Percentiles rank a stretch among this genome's conserved stretches.
Evolutionary conservation across 805 yeast species (phyloP).

Genomic region (Myxozyma vanderwaltii): DNA sequence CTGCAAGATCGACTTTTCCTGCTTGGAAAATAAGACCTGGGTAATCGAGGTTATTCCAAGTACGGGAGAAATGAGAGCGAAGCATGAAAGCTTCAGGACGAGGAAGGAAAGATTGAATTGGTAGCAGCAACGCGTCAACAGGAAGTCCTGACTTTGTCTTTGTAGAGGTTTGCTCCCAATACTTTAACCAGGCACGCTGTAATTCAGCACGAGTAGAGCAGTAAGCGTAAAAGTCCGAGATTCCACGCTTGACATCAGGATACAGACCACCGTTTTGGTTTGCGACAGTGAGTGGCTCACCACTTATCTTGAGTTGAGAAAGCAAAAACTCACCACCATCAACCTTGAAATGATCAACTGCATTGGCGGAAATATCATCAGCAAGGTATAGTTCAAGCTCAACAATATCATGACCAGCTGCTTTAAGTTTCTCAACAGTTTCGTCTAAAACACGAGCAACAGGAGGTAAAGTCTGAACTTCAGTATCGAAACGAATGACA

Average conservation of each 20-base stretch:
- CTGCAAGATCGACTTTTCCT: constrained; percentile 24
- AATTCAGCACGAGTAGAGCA: constrained; percentile 31
- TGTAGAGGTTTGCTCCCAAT: constrained; percentile 27
- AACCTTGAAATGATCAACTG: constrained; percentile 30
- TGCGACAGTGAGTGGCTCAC: constrained; percentile 32
- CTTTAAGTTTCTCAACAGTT: constrained; percentile 56
- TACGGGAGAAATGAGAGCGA: constrained; percentile 32
- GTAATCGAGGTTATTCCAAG: constrained; percentile 30
- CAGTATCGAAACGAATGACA: constrained; percentile 43
- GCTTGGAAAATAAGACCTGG: constrained; percentile 32
- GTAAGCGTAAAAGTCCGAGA: constrained; percentile 29
- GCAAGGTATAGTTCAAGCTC: constrained; percentile 39
- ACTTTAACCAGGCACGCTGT: constrained; percentile 30
- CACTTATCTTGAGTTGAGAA: constrained; percentile 27
- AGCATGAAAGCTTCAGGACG: constrained; percentile 33
- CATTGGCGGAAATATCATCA: constrained; percentile 30
- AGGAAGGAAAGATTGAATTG: constrained; percentile 31
- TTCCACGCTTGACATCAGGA: constrained; percentile 29
- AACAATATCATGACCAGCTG: constrained; percentile 58
- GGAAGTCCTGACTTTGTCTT: constrained; percentile 31
- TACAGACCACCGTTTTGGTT: constrained; percentile 30
- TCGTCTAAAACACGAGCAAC: constrained; percentile 55
- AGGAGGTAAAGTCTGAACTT: constrained; percentile 58
- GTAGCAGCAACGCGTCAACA: constrained; percentile 31
- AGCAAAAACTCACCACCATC: constrained; percentile 30